These are phyloP conservation scores for Chaetomiaceae sp. DNA, from an alignment of 2,329 filamentous ascomycete genomes.

Conservation along the genomic window DNA sequence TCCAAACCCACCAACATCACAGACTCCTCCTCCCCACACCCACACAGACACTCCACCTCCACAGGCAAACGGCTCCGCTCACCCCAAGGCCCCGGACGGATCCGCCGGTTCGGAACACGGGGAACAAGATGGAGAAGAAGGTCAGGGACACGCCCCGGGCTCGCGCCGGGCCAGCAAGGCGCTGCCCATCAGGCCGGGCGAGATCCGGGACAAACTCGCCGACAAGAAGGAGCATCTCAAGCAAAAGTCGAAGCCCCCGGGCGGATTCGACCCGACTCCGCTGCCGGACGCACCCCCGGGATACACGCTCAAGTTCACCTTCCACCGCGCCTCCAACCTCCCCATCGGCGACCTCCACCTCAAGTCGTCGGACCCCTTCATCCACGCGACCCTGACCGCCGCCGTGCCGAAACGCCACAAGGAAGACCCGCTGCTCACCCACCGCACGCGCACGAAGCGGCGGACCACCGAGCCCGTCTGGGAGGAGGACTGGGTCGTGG, in stretches of 20 bases:
- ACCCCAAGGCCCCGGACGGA: not conserved
- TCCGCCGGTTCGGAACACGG: not conserved
- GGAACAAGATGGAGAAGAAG: not conserved
- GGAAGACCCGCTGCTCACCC: slow-evolving; percentile 70
- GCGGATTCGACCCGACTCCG: slow-evolving; percentile 76
- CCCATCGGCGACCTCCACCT: slow-evolving; percentile 75
- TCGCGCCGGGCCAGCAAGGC: not conserved
- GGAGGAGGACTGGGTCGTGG: slow-evolving; percentile 83
- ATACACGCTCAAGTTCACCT: slow-evolving; percentile 79
- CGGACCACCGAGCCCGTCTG: slow-evolving; percentile 70
- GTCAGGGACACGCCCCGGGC: not conserved
- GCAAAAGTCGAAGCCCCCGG: slow-evolving; percentile 52
- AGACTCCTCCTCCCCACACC: too few relatives aligned
- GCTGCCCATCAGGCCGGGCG: not conserved
- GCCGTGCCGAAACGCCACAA: slow-evolving; percentile 72
- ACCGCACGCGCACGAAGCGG: slow-evolving; percentile 72
- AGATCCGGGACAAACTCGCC: slow-evolving; percentile 24
- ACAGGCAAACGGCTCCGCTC: not conserved
- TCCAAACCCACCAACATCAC: not conserved
- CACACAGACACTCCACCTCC: not conserved
- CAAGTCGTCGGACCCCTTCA: slow-evolving; percentile 77
- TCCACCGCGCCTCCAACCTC: slow-evolving; percentile 75
- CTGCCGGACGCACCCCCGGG: slow-evolving; percentile 69
- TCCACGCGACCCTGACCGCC: slow-evolving; percentile 70
- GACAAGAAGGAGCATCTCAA: slow-evolving; percentile 37